phyloP scores from a whole-genome alignment of 2,329 filamentous ascomycete species.

The Aaosphaeria pasadenensis region DNA sequence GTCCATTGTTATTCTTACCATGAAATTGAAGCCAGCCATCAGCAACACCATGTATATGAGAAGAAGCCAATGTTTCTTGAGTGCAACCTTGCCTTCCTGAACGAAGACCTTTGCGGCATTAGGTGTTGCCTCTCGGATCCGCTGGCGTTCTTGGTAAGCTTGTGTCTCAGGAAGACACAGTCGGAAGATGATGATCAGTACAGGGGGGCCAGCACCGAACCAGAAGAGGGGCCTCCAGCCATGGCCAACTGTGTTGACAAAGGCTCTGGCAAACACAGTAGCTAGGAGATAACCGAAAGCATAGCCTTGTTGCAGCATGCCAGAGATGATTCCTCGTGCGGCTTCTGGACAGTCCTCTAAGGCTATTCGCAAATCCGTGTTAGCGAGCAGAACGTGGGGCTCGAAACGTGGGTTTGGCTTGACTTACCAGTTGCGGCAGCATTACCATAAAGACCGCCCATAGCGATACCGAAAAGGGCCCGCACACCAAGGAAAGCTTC shows the following conservation, averaged over 20 bases:
- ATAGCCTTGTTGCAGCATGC: conserved; percentile 63
- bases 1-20: conserved; percentile 45
- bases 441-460: conserved; percentile 63
- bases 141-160: conserved; percentile 65
- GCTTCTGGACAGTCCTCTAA: conserved; percentile 60
- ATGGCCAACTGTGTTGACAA: conserved; percentile 74
- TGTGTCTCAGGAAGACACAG: conserved; percentile 76
- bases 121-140: conserved; percentile 56
- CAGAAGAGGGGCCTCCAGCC: conserved; percentile 84
- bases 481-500: conserved; percentile 57
- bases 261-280: conserved; percentile 55
- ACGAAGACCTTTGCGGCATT: conserved; percentile 67
- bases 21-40: conserved; percentile 91
- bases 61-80: conserved; percentile 77
- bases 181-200: conserved; percentile 77
- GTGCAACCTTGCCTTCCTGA: conserved; percentile 71
- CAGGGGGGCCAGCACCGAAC: conserved; percentile 80
- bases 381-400: too few relatives aligned
- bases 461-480: conserved; percentile 61
- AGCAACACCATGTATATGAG: conserved; percentile 78
- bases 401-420: neutral
- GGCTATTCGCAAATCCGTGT: conserved; percentile 33
- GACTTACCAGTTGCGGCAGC: conserved; percentile 52
- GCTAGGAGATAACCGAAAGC: conserved; percentile 64
- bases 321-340: conserved; percentile 59